Evolutionary conservation across 208 protist genomes (phyloP).

Genomic region (Acanthamoeba quina): DNA sequence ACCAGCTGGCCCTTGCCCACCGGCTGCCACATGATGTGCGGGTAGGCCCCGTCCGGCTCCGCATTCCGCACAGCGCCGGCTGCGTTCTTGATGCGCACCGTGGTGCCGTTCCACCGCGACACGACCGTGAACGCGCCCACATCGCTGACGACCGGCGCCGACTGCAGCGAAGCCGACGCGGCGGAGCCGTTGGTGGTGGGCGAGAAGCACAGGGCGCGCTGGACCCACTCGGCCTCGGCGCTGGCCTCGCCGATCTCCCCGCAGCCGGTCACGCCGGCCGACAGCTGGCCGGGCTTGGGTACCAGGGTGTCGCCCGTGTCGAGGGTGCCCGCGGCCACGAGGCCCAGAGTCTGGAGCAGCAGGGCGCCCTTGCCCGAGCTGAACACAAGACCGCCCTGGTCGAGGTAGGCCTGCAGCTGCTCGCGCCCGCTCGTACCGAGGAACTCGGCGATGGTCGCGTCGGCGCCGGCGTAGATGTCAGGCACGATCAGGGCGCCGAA

Average conservation of each 20-base stretch:
- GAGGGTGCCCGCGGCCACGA: constrained; percentile 53
- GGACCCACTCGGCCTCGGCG: constrained; percentile 31
- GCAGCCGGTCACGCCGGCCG: constrained; percentile 9
- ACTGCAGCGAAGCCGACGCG: constrained; percentile 6
- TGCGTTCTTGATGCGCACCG: constrained; percentile 1
- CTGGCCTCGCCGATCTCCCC: not conserved
- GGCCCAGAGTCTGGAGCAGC: constrained; percentile 64
- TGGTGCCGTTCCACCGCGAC: constrained; percentile 1
- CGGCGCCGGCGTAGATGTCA: constrained; percentile 63
- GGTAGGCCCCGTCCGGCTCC: not conserved
- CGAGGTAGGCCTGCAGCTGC: constrained; percentile 57
- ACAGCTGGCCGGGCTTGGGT: not conserved
- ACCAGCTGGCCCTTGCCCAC: constrained; percentile 72
- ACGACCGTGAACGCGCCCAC: not conserved
- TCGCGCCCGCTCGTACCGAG: constrained; percentile 20
- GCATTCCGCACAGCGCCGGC: not conserved
- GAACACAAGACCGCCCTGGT: constrained; percentile 57
- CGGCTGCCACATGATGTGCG: constrained; percentile 30
- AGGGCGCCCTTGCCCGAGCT: constrained; percentile 64
- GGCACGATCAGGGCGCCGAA: constrained; percentile 65
- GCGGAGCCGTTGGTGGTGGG: constrained; percentile 21
- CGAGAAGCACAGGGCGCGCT: constrained; percentile 70
- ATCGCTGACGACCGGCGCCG: constrained; percentile 4
- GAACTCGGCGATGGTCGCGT: constrained; percentile 20
- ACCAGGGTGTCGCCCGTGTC: not conserved